Evolutionary conservation across 805 yeast genomes (phyloP), one percentile per base, ranked within the genome.

Genomic region (Zygoascus bituminiphila): DNA sequence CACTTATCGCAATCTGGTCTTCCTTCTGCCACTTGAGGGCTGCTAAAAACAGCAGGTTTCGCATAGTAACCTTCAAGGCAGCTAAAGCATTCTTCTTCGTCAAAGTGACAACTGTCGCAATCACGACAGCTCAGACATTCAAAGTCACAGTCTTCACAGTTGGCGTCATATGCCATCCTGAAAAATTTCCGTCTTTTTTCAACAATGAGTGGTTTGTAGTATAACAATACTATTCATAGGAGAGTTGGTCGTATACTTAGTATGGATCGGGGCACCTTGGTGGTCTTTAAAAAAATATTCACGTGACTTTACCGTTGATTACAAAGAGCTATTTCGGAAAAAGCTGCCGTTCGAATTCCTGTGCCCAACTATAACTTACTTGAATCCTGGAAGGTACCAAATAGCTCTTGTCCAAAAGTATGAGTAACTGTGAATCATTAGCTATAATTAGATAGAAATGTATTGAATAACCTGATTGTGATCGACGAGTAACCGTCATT

Each of bases 41-140:
- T 19, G 24, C 17, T 9, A 19, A 20, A 15, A 12, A 15, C 7
- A 15, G 33, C 33, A 12, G 10, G 10, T 12, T 6, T 15, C 10
- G 29, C 29, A 29, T 12, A 12, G n/a, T 29, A 29, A 29, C 33
- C 33, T 26, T 42, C 38, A 20, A 31, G 35, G n/a, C 45, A 42
- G 38, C 31, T 21, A 19, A 26, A 31, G 45, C 35, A 42, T 26
- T 35, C 45, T 5, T 12, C 33, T 29, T 36, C 39, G 22, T 26
- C 45, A 31, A 42, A 42, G 45, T 31, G 33, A 25, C 39, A 15
- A 17, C 25, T 22, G 37, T 21, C 15, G 21, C 35, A 26, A 12
- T 42, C 31, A 19, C 21, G 20, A 17, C 43, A 24, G 45, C 33
- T 26, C 45, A 25, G 10, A 26, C 45, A 23, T 5, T 29, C 37